Evolutionary conservation across 1,139 yeast genomes (phyloP).

Genomic region (Arxiozyma slooffiae): DNA sequence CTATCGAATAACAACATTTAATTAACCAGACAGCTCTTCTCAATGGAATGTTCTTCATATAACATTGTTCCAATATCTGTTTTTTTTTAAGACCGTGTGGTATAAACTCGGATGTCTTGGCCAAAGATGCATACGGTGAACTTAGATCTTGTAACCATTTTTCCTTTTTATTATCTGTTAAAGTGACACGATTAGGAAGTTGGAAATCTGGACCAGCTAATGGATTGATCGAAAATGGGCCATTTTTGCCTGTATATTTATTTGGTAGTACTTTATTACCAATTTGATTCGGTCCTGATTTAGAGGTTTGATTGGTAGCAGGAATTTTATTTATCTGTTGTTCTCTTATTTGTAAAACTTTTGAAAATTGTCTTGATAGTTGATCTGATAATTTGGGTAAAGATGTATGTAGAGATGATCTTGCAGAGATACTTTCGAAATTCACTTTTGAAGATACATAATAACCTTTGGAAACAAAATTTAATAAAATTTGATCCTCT

Average conservation of each 20-base stretch:
- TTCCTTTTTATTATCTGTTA: conserved; percentile 77
- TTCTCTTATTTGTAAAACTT: conserved; percentile 58
- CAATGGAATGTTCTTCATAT: conserved; percentile 57
- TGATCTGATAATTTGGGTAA: conserved; percentile 47
- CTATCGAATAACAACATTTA: conserved; percentile 76
- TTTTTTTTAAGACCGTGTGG: conserved; percentile 85
- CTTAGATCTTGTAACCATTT: conserved; percentile 78
- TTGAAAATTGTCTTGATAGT: conserved; percentile 50
- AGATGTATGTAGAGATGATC: conserved; percentile 39
- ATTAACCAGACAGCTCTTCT: conserved; percentile 83
- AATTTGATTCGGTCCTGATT: background rate
- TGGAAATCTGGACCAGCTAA: conserved; percentile 28
- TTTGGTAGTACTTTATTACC: background rate
- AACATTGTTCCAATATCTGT: conserved; percentile 60
- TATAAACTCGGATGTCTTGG: conserved; percentile 62
- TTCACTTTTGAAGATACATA: conserved; percentile 45
- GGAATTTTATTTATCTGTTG: conserved; percentile 62
- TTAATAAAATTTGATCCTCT: conserved; percentile 43
- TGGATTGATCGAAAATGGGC: conserved; percentile 11
- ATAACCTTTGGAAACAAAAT: conserved; percentile 50
- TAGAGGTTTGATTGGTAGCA: conserved; percentile 2
- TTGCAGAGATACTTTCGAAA: conserved; percentile 49
- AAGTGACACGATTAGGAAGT: conserved; percentile 51
- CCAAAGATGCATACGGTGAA: conserved; percentile 52
- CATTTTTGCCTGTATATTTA: background rate